Evolutionary conservation across 176 grass and related monocot species (phyloP).

Genomic region (Carex cristatella): DNA sequence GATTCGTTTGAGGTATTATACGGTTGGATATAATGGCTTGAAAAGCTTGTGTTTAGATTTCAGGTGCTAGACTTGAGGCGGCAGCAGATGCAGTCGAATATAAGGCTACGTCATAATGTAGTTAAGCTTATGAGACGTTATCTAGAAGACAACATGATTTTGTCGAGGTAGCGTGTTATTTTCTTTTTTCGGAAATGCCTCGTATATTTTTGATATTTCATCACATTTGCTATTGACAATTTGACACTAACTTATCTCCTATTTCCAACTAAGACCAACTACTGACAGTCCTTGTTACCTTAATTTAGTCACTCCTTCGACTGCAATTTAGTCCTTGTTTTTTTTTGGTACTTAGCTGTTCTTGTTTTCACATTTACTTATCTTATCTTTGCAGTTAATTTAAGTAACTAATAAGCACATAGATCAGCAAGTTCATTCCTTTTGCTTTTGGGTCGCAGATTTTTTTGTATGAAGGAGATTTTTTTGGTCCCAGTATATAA

Average conservation of each 20-base stretch:
- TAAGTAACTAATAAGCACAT: too few species aligned
- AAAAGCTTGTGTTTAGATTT: conserved; percentile 45
- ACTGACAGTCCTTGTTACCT: not conserved
- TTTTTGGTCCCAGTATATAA: too few species aligned
- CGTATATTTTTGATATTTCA: not conserved
- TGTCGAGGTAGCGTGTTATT: conserved; percentile 67
- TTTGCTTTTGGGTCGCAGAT: too few species aligned
- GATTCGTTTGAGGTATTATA: conserved; percentile 80
- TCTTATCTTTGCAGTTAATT: too few species aligned
- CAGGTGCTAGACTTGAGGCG: conserved; percentile 81
- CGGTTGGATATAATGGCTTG: not conserved
- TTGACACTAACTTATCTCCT: not conserved
- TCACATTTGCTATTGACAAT: not conserved
- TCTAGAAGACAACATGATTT: conserved; percentile 94
- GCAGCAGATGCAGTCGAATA: conserved; percentile 92
- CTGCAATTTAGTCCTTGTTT: too few species aligned
- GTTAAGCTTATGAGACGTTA: conserved; percentile 77
- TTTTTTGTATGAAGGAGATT: too few species aligned
- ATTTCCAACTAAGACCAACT: not conserved
- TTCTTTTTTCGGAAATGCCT: not conserved
- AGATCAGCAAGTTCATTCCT: too few species aligned
- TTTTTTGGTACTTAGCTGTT: too few species aligned
- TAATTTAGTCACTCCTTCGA: too few species aligned
- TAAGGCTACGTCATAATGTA: conserved; percentile 91
- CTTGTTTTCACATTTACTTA: too few species aligned